Conservation (phyloP, 73 alveolate species). For the Urostyla sp. region DNA sequence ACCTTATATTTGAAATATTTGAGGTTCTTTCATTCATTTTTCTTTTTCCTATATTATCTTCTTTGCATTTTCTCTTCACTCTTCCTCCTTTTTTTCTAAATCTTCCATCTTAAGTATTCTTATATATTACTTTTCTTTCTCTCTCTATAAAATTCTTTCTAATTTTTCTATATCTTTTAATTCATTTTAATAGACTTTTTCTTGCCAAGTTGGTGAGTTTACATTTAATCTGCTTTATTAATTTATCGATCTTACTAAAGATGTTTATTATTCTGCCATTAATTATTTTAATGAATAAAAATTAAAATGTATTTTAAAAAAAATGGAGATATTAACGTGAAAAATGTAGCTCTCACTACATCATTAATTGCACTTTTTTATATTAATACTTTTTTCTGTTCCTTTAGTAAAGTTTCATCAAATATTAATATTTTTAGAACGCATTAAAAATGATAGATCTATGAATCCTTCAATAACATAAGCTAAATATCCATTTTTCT, state of each 20-base stretch:
- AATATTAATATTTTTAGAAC: background rate
- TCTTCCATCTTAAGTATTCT: too few relatives aligned
- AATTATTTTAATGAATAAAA: background rate
- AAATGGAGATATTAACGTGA: background rate
- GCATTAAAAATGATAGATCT: slow-evolving; percentile 2
- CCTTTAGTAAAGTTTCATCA: background rate
- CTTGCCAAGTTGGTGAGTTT: background rate
- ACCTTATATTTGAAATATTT: too few relatives aligned
- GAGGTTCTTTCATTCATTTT: too few relatives aligned
- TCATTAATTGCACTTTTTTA: background rate
- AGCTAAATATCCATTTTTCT: background rate
- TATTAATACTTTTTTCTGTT: background rate
- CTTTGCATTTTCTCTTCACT: too few relatives aligned
- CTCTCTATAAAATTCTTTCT: too few relatives aligned
- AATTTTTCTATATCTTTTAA: too few relatives aligned
- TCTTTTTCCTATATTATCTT: too few relatives aligned
- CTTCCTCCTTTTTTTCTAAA: too few relatives aligned
- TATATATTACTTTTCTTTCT: too few relatives aligned
- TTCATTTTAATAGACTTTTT: too few relatives aligned
- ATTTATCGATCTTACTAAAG: background rate
- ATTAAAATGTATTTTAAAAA: background rate
- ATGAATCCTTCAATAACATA: slow-evolving; percentile 1
- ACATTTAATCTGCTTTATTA: too few relatives aligned
- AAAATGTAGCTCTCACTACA: background rate
- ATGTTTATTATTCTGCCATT: background rate